Evolutionary conservation across 768 basidiomycete species (phyloP), one percentile per base, ranked within the genome.

Genomic region (Cystofilobasidium macerans): DNA sequence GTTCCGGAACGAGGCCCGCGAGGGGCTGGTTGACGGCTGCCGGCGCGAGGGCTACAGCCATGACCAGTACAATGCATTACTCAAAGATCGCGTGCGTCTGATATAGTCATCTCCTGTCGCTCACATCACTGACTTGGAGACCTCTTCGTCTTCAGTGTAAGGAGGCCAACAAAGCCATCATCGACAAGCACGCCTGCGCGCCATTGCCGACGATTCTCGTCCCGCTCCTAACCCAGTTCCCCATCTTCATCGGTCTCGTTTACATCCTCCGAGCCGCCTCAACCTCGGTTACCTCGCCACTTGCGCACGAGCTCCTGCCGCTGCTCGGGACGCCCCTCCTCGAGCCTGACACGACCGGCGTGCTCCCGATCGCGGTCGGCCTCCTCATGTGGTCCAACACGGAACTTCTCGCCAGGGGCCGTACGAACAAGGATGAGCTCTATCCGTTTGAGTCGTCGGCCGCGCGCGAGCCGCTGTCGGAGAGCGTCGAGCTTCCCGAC

Each of bases 301-400:
- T 62, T 6, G 12, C 14, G 1, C 22, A 6, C 35, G 62, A 62
- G 35, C 26, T 47, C 48, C 32, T 62, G 13, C 62, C 62, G 22
- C 12, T 7, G 24, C 26, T 62, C n/a, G 42, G 32, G 20, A 28
- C 35, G 11, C 24, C 32, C n/a, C n/a, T 62, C 22, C 48, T 20
- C 14, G 20, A 13, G 36, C 62, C 62, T 4, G 62, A 62, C 26
- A 2, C 32, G 35, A 53, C 48, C 26, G 36, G 51, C n/a, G 40
- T 54, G 24, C 53, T 62, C 12, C 62, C 62, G 22, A 33, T 62
- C 3, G 16, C 30, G 11, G 62, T 62, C 12, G 62, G 62, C 7
- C 22, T 62, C 14, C n/a, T 42, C 14, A 35, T 45, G 43, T 38
- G 28, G 47, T n/a, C 26, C 47, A 62, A 62, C 53, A 45, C 38